Percentiles rank a stretch among this genome's conserved stretches.
Conservation (phyloP, 768 basidiomycete genomes). For the Hysterangium stoloniferum region DNA sequence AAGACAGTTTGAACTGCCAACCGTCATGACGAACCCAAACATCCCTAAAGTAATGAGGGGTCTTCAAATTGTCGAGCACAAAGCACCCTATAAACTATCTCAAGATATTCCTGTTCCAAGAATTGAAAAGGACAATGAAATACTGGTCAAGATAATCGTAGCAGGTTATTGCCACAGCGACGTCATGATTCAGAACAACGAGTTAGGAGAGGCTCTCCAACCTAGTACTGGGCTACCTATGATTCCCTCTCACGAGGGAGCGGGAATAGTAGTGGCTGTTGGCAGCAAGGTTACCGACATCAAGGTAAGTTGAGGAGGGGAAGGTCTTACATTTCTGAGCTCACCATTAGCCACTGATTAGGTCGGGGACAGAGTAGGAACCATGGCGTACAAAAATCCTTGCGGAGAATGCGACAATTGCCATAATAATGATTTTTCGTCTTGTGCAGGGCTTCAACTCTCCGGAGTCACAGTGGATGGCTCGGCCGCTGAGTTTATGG, state of each 20-base stretch:
- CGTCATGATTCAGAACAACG: slow-evolving; percentile 7
- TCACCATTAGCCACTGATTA: neutral
- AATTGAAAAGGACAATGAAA: slow-evolving; percentile 1
- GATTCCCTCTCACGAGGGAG: slow-evolving; percentile 7
- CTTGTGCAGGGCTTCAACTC: neutral
- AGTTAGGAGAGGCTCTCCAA: neutral
- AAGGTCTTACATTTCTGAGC: neutral
- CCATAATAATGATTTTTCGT: neutral
- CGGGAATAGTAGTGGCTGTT: slow-evolving; percentile 4
- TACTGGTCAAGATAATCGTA: slow-evolving; percentile 5
- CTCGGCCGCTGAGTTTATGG: slow-evolving; percentile 7
- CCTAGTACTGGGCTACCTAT: neutral
- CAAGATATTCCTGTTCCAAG: slow-evolving; percentile 7
- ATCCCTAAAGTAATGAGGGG: slow-evolving; percentile 5
- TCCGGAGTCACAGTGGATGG: neutral
- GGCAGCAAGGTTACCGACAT: neutral
- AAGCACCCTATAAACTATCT: slow-evolving; percentile 2
- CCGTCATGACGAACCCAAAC: neutral
- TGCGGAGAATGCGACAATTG: slow-evolving; percentile 8
- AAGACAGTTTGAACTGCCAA: too few species aligned
- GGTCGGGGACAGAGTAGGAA: slow-evolving; percentile 8
- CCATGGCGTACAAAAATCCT: neutral
- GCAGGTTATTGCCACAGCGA: slow-evolving; percentile 10
- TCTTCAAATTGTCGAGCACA: slow-evolving; percentile 2
- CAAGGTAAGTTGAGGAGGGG: slow-evolving; percentile 1